Base-by-base conservation (phyloP, 495 filamentous ascomycete genomes). In the Oidiodendron maius region DNA sequence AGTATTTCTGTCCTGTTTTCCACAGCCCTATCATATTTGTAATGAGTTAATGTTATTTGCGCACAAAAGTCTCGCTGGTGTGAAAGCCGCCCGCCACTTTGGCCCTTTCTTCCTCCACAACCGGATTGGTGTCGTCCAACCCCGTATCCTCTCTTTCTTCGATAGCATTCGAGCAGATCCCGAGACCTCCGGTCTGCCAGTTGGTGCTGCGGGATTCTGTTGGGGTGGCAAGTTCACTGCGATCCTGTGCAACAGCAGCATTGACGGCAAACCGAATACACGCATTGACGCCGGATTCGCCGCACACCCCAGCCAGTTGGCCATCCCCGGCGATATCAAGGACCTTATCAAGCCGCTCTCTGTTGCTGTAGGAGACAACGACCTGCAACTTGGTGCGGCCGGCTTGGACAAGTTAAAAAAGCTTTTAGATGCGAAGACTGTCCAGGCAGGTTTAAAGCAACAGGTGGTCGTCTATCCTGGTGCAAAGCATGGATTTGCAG, bases 401-500 rank as follows among this genome's bases (percentile, higher is more conserved):
- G 56, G 72, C 41, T 61, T 73, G 21, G 53, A 66, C 51, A 55
- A 62, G 40, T 63, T 76, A n/a, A 62, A 72, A 54, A 57, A 59
- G 5, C 60, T 76, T 5, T 53, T 80, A 40, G 62, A 58, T 36
- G 59, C 46, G 35, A 76, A 75, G 46, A 60, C 49, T 30, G 57
- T 51, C 26, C 73, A 72, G 60, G n/a, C n/a, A n/a, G 25, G 21
- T 17, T 58, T 61, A 38, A 65, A 68, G 28, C 54, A 56, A 30
- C 75, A 83, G 57, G 67, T 75, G 37, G 65, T 71, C 24, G 55
- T 80, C 30, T 79, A 78, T 52, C 58, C 69, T 1, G 80, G 80
- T 6, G 79, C 78, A 4, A 71, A 67, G 50, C 81, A 79, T 63
- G 82, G 79, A 3, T 85, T 85, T 64, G 79, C 80, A 8, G 62